Percentiles rank a stretch among this genome's conserved stretches.
Evolutionary conservation across 2,329 filamentous ascomycete species (phyloP).

Genomic region (Lachnellula subtilissima): DNA sequence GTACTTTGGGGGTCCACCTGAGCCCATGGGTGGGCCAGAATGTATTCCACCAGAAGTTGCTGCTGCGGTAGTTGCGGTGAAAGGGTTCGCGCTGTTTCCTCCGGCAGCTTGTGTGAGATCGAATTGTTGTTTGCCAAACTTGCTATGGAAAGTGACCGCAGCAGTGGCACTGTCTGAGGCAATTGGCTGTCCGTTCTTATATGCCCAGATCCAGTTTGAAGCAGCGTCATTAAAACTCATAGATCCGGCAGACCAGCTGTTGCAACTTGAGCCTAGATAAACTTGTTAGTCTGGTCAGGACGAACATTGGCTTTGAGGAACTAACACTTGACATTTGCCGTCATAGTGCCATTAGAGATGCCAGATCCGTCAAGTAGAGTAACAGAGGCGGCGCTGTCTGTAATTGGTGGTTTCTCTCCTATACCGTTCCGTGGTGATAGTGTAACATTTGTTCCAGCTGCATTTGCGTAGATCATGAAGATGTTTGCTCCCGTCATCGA

Average conservation of each 20-base stretch:
- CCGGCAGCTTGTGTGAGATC: conserved; percentile 46
- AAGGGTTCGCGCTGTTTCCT: conserved; percentile 33
- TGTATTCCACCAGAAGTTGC: neutral
- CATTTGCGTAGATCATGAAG: conserved; percentile 53
- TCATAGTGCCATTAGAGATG: conserved; percentile 47
- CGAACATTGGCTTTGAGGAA: neutral
- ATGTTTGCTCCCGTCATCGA: conserved; percentile 53
- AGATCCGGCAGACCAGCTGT: conserved; percentile 46
- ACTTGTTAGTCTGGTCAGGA: conserved; percentile 1
- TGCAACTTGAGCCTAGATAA: conserved; percentile 43
- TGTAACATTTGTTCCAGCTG: conserved; percentile 49
- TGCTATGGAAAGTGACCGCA: conserved; percentile 42
- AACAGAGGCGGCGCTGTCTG: conserved; percentile 39
- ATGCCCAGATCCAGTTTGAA: conserved; percentile 48
- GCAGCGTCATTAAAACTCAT: conserved; percentile 43
- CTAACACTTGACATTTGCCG: conserved; percentile 51
- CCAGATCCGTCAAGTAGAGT: conserved; percentile 49
- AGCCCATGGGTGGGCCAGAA: neutral
- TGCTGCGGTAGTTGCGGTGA: conserved; percentile 9
- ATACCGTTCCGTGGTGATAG: conserved; percentile 46
- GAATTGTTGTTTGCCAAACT: conserved; percentile 39
- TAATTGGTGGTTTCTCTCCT: conserved; percentile 39
- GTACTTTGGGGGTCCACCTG: neutral
- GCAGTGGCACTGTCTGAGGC: conserved; percentile 41
- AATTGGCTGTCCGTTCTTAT: conserved; percentile 41